Percentiles rank a stretch among this genome's conserved stretches.
These are phyloP conservation scores for Hypocrella siamensis DNA, from an alignment of 2,329 filamentous ascomycete species.

Conservation along the genomic window DNA sequence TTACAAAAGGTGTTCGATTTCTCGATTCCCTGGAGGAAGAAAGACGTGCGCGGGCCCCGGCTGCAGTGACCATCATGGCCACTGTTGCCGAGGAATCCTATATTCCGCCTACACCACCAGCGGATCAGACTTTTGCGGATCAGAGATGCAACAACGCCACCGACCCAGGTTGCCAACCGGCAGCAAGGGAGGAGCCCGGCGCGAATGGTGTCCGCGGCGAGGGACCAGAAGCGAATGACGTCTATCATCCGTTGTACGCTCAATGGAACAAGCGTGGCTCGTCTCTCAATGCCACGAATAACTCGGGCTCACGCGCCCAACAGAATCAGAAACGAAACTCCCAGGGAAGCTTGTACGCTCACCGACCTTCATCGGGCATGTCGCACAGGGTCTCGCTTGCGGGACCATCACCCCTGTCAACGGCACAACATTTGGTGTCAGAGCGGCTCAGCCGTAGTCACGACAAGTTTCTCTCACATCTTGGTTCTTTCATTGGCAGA, in stretches of 20 bases:
- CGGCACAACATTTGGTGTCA: slow-evolving; percentile 63
- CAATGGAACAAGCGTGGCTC: slow-evolving; percentile 31
- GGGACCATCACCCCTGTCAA: slow-evolving; percentile 45
- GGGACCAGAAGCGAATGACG: slow-evolving; percentile 19
- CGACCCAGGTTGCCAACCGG: slow-evolving; percentile 24
- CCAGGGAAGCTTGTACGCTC: slow-evolving; percentile 20
- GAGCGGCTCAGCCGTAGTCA: slow-evolving; percentile 66
- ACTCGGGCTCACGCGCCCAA: slow-evolving; percentile 11
- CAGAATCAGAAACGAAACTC: slow-evolving; percentile 18
- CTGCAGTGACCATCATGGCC: slow-evolving; percentile 43
- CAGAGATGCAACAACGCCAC: slow-evolving; percentile 13
- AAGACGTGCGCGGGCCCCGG: slow-evolving; percentile 28
- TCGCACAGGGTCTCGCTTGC: slow-evolving; percentile 66
- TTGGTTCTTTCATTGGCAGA: slow-evolving; percentile 83
- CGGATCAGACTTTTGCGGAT: slow-evolving; percentile 37
- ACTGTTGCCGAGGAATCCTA: slow-evolving; percentile 42
- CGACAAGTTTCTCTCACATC: slow-evolving; percentile 76
- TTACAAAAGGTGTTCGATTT: slow-evolving; percentile 81
- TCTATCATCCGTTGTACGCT: slow-evolving; percentile 16
- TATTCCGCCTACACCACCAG: slow-evolving; percentile 47
- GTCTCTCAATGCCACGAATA: slow-evolving; percentile 20
- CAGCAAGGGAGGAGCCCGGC: slow-evolving; percentile 14
- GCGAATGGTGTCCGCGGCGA: slow-evolving; percentile 12
- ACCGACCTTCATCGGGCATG: slow-evolving; percentile 36
- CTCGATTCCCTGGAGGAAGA: slow-evolving; percentile 70